Evolutionary conservation across 257 asterid species (phyloP).

Genomic region (Forsythia suspensa): DNA sequence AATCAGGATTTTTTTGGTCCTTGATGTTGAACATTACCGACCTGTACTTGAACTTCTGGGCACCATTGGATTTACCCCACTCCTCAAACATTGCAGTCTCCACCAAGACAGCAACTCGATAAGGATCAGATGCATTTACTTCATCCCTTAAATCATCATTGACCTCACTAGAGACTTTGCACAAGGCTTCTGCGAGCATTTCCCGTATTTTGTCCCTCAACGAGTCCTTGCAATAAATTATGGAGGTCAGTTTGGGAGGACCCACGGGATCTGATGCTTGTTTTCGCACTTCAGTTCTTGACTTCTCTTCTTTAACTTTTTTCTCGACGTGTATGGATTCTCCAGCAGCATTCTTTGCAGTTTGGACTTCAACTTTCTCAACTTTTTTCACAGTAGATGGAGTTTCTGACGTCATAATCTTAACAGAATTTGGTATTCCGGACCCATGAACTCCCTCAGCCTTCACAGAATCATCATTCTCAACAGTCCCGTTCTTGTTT

Average conservation of each 20-base stretch:
- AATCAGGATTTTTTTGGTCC: slow-evolving; percentile 54
- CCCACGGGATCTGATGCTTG: slow-evolving; percentile 10
- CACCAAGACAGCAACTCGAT: slow-evolving; percentile 39
- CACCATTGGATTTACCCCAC: slow-evolving; percentile 48
- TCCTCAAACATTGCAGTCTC: slow-evolving; percentile 46
- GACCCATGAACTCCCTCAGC: slow-evolving; percentile 37
- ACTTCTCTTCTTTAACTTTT: slow-evolving; percentile 27
- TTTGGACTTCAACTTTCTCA: slow-evolving; percentile 11
- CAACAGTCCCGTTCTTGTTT: slow-evolving; percentile 45
- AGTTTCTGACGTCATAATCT: slow-evolving; percentile 13
- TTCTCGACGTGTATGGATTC: slow-evolving; percentile 28
- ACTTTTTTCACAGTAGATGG: slow-evolving; percentile 4
- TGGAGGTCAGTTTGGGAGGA: slow-evolving; percentile 37
- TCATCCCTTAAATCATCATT: slow-evolving; percentile 29
- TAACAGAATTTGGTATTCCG: slow-evolving; percentile 28
- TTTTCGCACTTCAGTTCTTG: slow-evolving; percentile 22
- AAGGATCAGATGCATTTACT: slow-evolving; percentile 37
- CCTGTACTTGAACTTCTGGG: slow-evolving; percentile 44
- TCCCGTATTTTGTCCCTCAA: slow-evolving; percentile 48
- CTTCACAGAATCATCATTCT: slow-evolving; percentile 40
- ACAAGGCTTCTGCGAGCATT: slow-evolving; percentile 40
- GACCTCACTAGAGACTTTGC: slow-evolving; percentile 41
- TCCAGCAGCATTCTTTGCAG: slow-evolving; percentile 7
- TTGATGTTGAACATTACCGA: slow-evolving; percentile 50
- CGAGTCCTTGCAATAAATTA: slow-evolving; percentile 42